phyloP scores from a whole-genome alignment of 2,329 filamentous ascomycete genomes.

The Epichloe hybrida region DNA sequence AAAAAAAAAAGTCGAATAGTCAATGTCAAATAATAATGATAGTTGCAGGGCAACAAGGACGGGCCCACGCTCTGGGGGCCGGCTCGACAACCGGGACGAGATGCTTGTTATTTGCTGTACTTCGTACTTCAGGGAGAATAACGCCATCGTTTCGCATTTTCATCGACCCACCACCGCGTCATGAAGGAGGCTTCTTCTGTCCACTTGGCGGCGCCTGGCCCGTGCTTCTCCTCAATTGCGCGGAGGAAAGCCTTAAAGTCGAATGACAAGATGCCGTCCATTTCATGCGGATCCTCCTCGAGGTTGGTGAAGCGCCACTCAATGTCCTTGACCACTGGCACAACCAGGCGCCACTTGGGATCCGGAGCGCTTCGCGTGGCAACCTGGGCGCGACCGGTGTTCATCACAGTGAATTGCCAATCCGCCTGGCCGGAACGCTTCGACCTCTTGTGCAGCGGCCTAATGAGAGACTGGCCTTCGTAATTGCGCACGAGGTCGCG shows the following conservation, averaged over 20 bases:
- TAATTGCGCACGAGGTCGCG: slow-evolving; percentile 20
- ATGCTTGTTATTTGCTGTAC: too few species aligned
- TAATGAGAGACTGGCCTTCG: slow-evolving; percentile 22
- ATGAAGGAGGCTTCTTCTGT: slow-evolving; percentile 19
- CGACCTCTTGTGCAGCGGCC: slow-evolving; percentile 13
- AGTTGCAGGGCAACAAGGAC: neutral
- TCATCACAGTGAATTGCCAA: slow-evolving; percentile 15
- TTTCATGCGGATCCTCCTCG: slow-evolving; percentile 16
- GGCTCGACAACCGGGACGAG: too few species aligned
- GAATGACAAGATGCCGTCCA: slow-evolving; percentile 14
- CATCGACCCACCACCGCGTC: slow-evolving; percentile 21
- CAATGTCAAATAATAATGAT: neutral
- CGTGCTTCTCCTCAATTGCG: slow-evolving; percentile 11
- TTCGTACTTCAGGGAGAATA: slow-evolving; percentile 6
- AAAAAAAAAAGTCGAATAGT: neutral
- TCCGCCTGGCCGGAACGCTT: slow-evolving; percentile 9
- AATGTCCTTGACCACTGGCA: slow-evolving; percentile 13
- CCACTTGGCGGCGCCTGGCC: slow-evolving; percentile 17
- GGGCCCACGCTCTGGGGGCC: neutral
- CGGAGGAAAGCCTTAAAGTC: slow-evolving; percentile 10
- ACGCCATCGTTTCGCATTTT: slow-evolving; percentile 22
- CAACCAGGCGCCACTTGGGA: slow-evolving; percentile 12
- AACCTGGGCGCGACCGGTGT: slow-evolving; percentile 13
- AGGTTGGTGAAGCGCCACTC: slow-evolving; percentile 21
- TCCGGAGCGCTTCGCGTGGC: slow-evolving; percentile 10